Evolutionary conservation across 1,139 yeast genomes (phyloP), one percentile per base, ranked within the genome.

Genomic region (Lodderomyces parapsilosis): DNA sequence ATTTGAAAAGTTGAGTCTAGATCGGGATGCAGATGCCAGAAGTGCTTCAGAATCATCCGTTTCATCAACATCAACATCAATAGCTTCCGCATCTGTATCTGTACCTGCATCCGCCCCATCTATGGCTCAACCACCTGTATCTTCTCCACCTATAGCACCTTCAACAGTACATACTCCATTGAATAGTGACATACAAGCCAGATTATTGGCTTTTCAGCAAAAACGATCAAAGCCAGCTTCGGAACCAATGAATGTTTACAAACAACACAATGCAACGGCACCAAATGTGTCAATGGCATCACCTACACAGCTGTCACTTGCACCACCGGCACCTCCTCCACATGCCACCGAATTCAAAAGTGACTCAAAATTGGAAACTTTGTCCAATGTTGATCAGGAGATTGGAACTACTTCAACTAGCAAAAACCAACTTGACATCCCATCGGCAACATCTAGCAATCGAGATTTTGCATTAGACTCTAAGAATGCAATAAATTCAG

Each of bases 131-230:
- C 42, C 44, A 24, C 33, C 39, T 13, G 32, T 30, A 3, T 30
- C 39, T 14, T 39, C 45, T 1, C 42, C 45, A 23, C 30, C 36
- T 6, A 19, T 27, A 19, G 27, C 40, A 19, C 39, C 39, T 10
- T n/a, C n/a, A n/a, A 33, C 53, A 4, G 36, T 54, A 9, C 64
- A 57, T 25, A 55, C 66, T 8, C 72, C 64, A 41, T 50, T 72
- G 17, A 83, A 76, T 57, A 81, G 87, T 11, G 88, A 82, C 50
- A 74, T 85, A 43, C 93, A 85, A 61, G 94, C 93, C 1, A 69
- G 89, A 50, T 71, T 86, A 40, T 65, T 83, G 62, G 91, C 91
- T 0, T 83, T 85, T 52, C 93, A 85, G 57, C 86, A 82, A 50
- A 80, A 78, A 56, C 68, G 89, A 50, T 70, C 77, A 23, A 68